Base-by-base conservation (phyloP, 371 early-diverging fungal species). In the Mucor lusitanicus region DNA sequence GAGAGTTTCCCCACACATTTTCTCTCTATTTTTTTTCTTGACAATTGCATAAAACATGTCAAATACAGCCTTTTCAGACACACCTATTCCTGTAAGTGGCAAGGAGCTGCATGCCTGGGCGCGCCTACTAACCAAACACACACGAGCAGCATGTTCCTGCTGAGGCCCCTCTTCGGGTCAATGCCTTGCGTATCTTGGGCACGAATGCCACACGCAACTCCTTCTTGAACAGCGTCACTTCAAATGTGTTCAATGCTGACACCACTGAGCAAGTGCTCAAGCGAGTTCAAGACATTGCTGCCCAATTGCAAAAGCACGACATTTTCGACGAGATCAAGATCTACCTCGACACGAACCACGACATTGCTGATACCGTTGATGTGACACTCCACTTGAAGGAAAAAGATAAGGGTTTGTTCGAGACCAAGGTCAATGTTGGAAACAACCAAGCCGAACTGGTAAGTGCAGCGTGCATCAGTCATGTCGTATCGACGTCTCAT, bases 251-350 rank as follows among this genome's bases (percentile, higher is more conserved):
- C 48, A 35, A 71, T 40, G 79, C 95, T 3, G 56, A 70, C 25
- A 91, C 90, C 1, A 71, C 93, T 0, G 86, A 82, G 21, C 85
- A 88, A 44, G 85, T 91, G 3, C 70, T 92, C 1, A 72, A 75
- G 25, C 80, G 83, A 61, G 77, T 88, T 11, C 85, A 91, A 50
- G 77, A 81, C 32, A 87, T 87, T 0, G 90, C 87, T 2, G 80
- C 74, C 39, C 84, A 86, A 59, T 78, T 95, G 55, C 77, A 84
- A 55, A 85, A 87, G 17, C 88, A 94, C 44, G 95, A 92, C 42
- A 88, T 94, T 27, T 94, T 94, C 74, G 85, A 90, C 37, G 82
- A 85, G 44, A 88, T 94, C 61, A 77, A 78, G 27, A 84, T 96
- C 6, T 81, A 81, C 21, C 69, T 95, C 19, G 92, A 94, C 27